Percentiles rank a stretch among this genome's conserved stretches.
Evolutionary conservation across 2,329 filamentous ascomycete genomes (phyloP).

Genomic region (Thielaviopsis ethacetica): DNA sequence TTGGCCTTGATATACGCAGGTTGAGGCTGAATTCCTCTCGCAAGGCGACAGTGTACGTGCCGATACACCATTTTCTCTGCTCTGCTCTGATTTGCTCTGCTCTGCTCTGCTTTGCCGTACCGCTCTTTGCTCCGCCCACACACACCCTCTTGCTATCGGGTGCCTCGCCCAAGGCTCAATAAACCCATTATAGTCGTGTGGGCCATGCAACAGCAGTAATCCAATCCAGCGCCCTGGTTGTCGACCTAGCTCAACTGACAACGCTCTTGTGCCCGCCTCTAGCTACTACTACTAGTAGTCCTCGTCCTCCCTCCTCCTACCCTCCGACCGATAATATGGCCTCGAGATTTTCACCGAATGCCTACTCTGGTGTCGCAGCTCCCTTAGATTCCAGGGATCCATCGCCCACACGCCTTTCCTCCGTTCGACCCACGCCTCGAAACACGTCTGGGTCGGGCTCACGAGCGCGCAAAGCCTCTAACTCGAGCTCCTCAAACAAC

Average conservation of each 20-base stretch:
- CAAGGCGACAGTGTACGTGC: not conserved
- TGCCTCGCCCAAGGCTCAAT: too few species aligned
- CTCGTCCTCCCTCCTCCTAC: not conserved
- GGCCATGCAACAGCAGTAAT: not conserved
- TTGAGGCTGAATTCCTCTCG: slow-evolving; percentile 3
- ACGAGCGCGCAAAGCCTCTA: slow-evolving; percentile 48
- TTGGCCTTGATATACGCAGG: not conserved
- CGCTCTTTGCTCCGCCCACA: too few species aligned
- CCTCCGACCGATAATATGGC: slow-evolving; percentile 4
- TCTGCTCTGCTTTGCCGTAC: not conserved
- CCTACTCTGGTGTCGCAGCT: slow-evolving; percentile 16
- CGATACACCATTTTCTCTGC: not conserved
- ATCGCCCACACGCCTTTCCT: slow-evolving; percentile 27
- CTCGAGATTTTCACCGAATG: slow-evolving; percentile 4
- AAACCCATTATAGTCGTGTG: too few species aligned
- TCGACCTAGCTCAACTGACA: not conserved
- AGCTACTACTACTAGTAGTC: not conserved
- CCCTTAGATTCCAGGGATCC: slow-evolving; percentile 28
- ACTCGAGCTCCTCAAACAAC: not conserved
- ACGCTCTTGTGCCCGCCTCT: not conserved
- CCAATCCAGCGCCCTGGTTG: not conserved
- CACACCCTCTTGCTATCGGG: too few species aligned
- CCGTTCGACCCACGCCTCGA: slow-evolving; percentile 21
- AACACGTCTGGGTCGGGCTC: slow-evolving; percentile 22
- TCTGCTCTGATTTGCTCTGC: not conserved